Conservation (phyloP, 1,284 basidiomycete species). For the Xerocomus minutiporus region DNA sequence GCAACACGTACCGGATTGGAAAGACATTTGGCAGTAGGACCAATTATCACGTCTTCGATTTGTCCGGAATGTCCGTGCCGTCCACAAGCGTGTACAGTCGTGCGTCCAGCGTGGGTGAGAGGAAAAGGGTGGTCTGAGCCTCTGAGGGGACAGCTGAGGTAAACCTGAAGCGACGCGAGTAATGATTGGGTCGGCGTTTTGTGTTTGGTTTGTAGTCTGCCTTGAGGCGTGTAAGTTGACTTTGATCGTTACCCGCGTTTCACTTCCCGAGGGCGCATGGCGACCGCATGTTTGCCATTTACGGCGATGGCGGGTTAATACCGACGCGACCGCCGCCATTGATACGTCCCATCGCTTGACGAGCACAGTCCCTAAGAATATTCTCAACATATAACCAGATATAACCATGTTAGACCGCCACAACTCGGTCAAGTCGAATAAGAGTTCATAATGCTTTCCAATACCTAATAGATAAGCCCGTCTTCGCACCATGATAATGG, state of each 20-base stretch:
- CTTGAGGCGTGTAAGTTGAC: constrained; percentile 26
- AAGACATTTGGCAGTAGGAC: constrained; percentile 8
- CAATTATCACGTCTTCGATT: constrained; percentile 31
- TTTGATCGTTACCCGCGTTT: constrained; percentile 19
- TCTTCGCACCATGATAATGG: neutral
- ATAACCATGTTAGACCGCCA: neutral
- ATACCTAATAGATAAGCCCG: too few relatives aligned
- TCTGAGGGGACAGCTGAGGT: constrained; percentile 25
- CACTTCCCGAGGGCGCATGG: constrained; percentile 26
- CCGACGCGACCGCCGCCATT: constrained; percentile 9
- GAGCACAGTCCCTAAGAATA: constrained; percentile 1
- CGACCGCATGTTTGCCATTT: constrained; percentile 28
- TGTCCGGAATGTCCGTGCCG: constrained; percentile 27
- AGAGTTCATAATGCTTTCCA: too few relatives aligned
- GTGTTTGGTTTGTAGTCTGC: constrained; percentile 13
- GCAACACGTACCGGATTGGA: constrained; percentile 14
- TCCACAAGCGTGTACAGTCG: constrained; percentile 13
- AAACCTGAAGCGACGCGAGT: constrained; percentile 22
- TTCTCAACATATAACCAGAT: constrained; percentile 2
- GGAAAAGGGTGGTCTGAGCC: constrained; percentile 6
- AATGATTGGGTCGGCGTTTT: constrained; percentile 20
- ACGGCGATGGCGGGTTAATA: constrained; percentile 11
- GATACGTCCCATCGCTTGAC: constrained; percentile 16
- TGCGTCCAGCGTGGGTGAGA: constrained; percentile 6
- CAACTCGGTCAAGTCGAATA: neutral